Evolutionary conservation across 169 alveolate species (phyloP).

Genomic region (Hepatocystis sp.): DNA sequence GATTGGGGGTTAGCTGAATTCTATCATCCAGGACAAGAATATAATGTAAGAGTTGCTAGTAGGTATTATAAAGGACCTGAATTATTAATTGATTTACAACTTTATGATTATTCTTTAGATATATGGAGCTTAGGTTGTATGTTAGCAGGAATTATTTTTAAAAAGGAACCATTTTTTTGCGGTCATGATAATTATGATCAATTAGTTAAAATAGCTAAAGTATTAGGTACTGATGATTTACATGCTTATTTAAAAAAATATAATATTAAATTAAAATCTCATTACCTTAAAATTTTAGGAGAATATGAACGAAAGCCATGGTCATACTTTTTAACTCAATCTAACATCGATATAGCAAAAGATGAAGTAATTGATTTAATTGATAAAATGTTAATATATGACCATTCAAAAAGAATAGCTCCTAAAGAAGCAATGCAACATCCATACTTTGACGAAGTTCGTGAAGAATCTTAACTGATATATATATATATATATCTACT

Average conservation of each 20-base stretch:
- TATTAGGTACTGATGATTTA: constrained; percentile 96
- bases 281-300: constrained; percentile 91
- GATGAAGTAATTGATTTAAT: constrained; percentile 96
- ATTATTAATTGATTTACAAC: constrained; percentile 95
- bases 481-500: background rate
- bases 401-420: constrained; percentile 96
- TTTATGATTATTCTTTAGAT: constrained; percentile 98
- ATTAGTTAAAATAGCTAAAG: constrained; percentile 97
- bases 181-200: constrained; percentile 98
- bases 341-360: constrained; percentile 91
- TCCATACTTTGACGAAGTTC: constrained; percentile 94
- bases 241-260: constrained; percentile 92
- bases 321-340: constrained; percentile 93
- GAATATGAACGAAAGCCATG: constrained; percentile 93
- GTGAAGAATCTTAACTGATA: constrained; percentile 41
- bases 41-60: constrained; percentile 98
- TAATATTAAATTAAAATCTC: constrained; percentile 90
- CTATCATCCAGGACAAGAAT: constrained; percentile 98
- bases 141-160: constrained; percentile 95
- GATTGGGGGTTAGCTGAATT: constrained; percentile 99
- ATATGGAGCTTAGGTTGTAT: constrained; percentile 99
- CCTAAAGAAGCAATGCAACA: constrained; percentile 99
- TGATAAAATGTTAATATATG: constrained; percentile 96
- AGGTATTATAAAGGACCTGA: constrained; percentile 99
- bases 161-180: constrained; percentile 89